Conservation (phyloP, 140 eudicot species). For the Anethum foeniculum region DNA sequence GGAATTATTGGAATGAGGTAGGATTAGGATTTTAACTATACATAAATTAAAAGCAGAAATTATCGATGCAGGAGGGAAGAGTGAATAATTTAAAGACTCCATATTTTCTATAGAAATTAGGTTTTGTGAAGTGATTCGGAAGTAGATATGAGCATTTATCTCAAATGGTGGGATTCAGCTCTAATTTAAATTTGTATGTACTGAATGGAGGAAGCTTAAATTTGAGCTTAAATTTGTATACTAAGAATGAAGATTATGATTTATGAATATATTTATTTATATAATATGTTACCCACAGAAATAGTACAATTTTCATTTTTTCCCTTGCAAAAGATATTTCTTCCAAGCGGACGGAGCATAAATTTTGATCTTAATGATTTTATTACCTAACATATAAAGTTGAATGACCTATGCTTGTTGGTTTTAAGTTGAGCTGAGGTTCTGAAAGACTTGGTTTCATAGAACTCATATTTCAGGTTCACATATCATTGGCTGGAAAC, state of each 20-base stretch:
- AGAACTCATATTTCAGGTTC: conserved; percentile 53
- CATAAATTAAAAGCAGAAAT: not conserved
- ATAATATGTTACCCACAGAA: not conserved
- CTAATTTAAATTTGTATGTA: not conserved
- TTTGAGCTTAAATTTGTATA: not conserved
- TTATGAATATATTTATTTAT: not conserved
- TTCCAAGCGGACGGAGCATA: not conserved
- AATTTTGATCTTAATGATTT: not conserved
- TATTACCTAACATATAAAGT: not conserved
- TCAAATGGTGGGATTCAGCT: not conserved
- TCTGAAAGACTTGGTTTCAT: not conserved
- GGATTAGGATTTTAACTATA: not conserved
- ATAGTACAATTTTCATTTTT: not conserved
- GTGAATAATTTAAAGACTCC: not conserved
- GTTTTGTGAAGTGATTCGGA: not conserved
- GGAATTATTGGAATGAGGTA: not conserved
- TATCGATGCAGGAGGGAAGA: not conserved
- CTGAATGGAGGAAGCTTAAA: not conserved
- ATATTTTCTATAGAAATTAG: not conserved
- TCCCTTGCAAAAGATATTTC: not conserved
- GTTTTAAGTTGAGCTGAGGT: not conserved
- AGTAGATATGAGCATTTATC: not conserved
- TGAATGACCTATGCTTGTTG: not conserved
- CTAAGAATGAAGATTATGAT: not conserved
- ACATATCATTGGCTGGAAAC: conserved; percentile 77